These are phyloP conservation scores for Friedmanniomyces simplex DNA, from an alignment of 495 filamentous ascomycete species.

Conservation along the genomic window DNA sequence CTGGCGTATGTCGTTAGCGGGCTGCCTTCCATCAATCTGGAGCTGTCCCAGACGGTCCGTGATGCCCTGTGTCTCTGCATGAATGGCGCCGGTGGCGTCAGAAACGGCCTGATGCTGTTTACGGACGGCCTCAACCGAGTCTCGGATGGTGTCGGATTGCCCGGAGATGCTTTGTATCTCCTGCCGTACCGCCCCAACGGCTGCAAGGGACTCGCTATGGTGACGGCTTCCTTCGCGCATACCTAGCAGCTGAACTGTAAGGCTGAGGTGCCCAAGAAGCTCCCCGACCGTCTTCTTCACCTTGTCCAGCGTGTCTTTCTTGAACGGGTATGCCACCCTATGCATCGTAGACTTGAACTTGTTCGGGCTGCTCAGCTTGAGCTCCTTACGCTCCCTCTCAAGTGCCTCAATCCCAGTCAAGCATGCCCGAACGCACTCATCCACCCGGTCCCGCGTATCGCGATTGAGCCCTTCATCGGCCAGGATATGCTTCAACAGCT, in stretches of 20 bases:
- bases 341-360: neutral
- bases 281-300: neutral
- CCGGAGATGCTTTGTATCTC: neutral
- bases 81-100: neutral
- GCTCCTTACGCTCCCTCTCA: neutral
- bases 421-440: neutral
- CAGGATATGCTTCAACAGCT: neutral
- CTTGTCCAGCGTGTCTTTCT: neutral
- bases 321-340: neutral
- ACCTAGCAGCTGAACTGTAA: neutral
- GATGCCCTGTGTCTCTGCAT: neutral
- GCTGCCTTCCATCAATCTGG: neutral
- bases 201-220: neutral
- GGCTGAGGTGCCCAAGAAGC: neutral
- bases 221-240: neutral
- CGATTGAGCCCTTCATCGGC: neutral
- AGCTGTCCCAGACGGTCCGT: neutral
- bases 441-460: neutral
- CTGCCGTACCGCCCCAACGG: neutral
- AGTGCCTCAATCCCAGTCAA: neutral
- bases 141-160: neutral
- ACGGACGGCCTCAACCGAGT: neutral
- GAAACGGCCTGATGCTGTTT: neutral
- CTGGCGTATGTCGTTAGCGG: neutral
- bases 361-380: neutral